Evolutionary conservation across 108 stramenopile species (phyloP), one percentile per base, ranked within the genome.

Genomic region (Nannochloropsis gaditana): DNA sequence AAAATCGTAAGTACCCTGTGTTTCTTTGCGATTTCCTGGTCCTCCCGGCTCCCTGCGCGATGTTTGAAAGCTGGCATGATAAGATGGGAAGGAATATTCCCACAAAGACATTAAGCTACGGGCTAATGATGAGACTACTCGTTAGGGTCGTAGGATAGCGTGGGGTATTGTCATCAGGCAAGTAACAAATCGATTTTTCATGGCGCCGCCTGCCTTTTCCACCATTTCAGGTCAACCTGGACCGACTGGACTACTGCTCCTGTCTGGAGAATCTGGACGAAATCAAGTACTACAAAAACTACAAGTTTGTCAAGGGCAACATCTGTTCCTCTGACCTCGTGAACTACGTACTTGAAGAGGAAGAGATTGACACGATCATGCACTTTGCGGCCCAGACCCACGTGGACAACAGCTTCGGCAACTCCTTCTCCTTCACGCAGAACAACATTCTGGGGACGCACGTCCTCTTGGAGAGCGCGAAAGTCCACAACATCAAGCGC

Each of bases 331-430:
- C 95, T 21, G 97, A 99, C 87, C 92, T 99, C 43, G 97, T 98
- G 42, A 93, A 86, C 82, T 97, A 96, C 87, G 96, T 98, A 45
- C 87, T 99, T 84, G 89, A 88, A 80, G 94, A 95, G 79, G 94
- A 98, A 81, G 89, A 96, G 42, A 96, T 99, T 84, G 99, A 99
- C 84, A 97, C 97, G 80, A 94, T 98, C 86, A 92, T 99, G 91
- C 99, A 99, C 92, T 98, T 99, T 88, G 97, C 99, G 5, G 99
- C 99, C 11, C 97, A 99, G 91, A 99, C 97, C 8, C 92, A 92
- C 81, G 92, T 92, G 41, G 99, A 99, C 92, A 99, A 99, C 93
- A 97, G 96, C 21, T 99, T 99, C 85, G 99, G 99, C 21, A 99
- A 99, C 92, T 97, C 96, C 43, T 96, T 99, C 91, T 94, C 94